Percentiles rank a stretch among this genome's conserved stretches.
phyloP scores from a whole-genome alignment of 352 stramenopile genomes.

The Globisporangium canariense region DNA sequence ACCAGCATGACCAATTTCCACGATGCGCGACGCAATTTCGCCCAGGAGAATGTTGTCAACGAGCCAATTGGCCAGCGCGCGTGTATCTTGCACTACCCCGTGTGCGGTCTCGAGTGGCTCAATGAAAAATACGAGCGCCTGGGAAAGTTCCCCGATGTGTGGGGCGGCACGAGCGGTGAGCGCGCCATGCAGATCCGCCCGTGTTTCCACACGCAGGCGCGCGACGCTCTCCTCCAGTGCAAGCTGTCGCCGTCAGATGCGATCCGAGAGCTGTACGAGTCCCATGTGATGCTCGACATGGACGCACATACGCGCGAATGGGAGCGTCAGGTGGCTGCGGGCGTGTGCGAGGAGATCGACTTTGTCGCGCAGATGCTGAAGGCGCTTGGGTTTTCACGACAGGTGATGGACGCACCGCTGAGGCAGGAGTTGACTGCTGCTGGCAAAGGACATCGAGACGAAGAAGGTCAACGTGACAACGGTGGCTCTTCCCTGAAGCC shows the following conservation, averaged over 20 bases:
- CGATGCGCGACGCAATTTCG: conserved; percentile 24
- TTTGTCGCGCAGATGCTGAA: conserved; percentile 23
- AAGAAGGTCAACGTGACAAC: background rate
- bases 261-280: conserved; percentile 20
- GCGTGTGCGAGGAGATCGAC: conserved; percentile 33
- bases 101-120: conserved; percentile 40
- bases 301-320: conserved; percentile 17
- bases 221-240: conserved; percentile 18
- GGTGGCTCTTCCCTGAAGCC: background rate
- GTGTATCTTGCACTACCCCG: conserved; percentile 34
- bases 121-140: conserved; percentile 36
- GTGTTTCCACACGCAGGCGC: conserved; percentile 37
- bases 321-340: conserved; percentile 19
- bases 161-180: conserved; percentile 20
- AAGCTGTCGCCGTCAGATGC: background rate
- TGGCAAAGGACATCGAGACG: background rate
- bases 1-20: conserved; percentile 27
- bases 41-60: background rate
- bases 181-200: conserved; percentile 23
- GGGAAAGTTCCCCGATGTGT: conserved; percentile 23
- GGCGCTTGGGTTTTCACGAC: conserved; percentile 6
- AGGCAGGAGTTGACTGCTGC: background rate
- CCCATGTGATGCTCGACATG: conserved; percentile 26
- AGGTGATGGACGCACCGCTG: background rate
- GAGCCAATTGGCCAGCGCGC: conserved; percentile 5